Evolutionary conservation across 2,329 filamentous ascomycete genomes (phyloP).

Genomic region (Phaeosphaeriaceae sp.): DNA sequence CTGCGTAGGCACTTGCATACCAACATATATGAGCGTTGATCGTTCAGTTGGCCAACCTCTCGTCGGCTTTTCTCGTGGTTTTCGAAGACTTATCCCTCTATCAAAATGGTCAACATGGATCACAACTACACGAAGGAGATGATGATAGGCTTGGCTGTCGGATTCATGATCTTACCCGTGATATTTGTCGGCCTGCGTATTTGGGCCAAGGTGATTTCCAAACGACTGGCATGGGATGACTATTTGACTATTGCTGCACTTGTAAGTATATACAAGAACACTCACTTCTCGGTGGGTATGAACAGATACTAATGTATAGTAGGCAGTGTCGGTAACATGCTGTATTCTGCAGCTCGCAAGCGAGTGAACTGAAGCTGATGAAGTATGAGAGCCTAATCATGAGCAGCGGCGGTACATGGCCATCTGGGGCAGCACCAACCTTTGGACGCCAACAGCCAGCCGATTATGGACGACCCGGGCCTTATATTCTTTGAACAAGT

Average conservation of each 20-base stretch:
- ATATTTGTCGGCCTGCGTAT: slow-evolving; percentile 26
- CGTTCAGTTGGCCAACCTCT: background rate
- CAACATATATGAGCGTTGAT: slow-evolving; percentile 1
- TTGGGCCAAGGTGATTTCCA: slow-evolving; percentile 28
- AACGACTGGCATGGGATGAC: slow-evolving; percentile 30
- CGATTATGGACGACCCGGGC: slow-evolving; percentile 32
- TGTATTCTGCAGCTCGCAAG: slow-evolving; percentile 27
- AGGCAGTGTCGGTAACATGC: slow-evolving; percentile 28
- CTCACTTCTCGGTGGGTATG: background rate
- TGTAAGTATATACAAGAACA: slow-evolving; percentile 11
- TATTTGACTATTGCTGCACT: slow-evolving; percentile 29
- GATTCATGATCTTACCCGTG: slow-evolving; percentile 25
- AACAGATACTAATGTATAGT: slow-evolving; percentile 2
- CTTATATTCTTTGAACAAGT: slow-evolving; percentile 33
- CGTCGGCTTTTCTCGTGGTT: background rate
- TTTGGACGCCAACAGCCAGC: slow-evolving; percentile 20
- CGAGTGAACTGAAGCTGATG: slow-evolving; percentile 4
- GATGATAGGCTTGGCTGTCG: slow-evolving; percentile 26
- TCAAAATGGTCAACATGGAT: slow-evolving; percentile 15
- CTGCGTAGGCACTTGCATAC: background rate
- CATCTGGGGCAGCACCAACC: slow-evolving; percentile 31
- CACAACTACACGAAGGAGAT: slow-evolving; percentile 29
- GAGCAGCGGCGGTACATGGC: slow-evolving; percentile 26
- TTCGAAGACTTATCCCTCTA: background rate
- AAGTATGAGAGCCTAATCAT: background rate